phyloP scores from a whole-genome alignment of 208 protist species.

The Novymonas esmeraldas region DNA sequence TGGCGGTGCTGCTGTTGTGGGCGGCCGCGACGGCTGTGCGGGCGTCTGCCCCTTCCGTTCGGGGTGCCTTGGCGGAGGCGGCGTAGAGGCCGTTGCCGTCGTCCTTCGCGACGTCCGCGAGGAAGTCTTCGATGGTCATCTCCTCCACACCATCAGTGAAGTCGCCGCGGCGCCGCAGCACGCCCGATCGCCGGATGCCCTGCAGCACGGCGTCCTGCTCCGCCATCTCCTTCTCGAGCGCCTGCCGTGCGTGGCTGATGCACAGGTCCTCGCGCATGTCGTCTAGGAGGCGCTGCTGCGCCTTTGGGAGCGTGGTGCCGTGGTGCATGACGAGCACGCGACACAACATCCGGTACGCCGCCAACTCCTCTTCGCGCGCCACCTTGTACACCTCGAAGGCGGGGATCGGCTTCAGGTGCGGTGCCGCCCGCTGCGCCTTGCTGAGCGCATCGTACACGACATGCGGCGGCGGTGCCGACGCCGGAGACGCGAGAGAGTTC shows the following conservation, averaged over 20 bases:
- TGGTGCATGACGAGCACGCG: constrained; percentile 85
- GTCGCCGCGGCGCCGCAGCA: constrained; percentile 58
- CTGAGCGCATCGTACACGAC: constrained; percentile 63
- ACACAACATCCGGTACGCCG: constrained; percentile 68
- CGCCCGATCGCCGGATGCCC: constrained; percentile 48
- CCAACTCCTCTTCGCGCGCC: constrained; percentile 81
- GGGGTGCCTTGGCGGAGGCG: constrained; percentile 26
- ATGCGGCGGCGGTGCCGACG: neutral
- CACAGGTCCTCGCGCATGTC: constrained; percentile 70
- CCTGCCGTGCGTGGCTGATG: constrained; percentile 22
- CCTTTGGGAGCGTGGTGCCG: constrained; percentile 43
- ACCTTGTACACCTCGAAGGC: constrained; percentile 81
- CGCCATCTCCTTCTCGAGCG: constrained; percentile 58
- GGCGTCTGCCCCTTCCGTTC: constrained; percentile 24
- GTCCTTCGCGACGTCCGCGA: constrained; percentile 31
- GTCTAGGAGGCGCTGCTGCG: constrained; percentile 67
- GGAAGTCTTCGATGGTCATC: constrained; percentile 42
- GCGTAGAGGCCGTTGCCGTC: constrained; percentile 40
- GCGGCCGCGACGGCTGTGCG: neutral
- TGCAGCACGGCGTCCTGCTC: constrained; percentile 53
- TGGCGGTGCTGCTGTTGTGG: no score
- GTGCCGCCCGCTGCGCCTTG: constrained; percentile 39
- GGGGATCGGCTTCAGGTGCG: constrained; percentile 47
- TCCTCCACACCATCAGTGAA: constrained; percentile 91
- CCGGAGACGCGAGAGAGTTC: constrained; percentile 5